Base-by-base conservation (phyloP, 2,329 filamentous ascomycete species). In the Xylaria multiplex region DNA sequence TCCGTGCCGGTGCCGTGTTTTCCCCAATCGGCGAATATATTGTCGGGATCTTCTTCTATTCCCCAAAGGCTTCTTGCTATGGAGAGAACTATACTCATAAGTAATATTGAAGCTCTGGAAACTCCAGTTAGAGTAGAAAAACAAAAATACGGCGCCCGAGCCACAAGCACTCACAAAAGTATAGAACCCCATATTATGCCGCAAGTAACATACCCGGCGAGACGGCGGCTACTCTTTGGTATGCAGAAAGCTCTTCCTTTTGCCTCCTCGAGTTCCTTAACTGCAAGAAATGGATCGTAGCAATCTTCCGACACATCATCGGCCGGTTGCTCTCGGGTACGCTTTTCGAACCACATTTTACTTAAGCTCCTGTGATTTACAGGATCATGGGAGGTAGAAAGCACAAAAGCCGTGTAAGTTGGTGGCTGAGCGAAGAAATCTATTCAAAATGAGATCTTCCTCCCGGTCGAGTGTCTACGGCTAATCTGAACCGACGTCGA, bases 141-240 rank as follows among this genome's bases (percentile, higher is more conserved):
- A 22, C 49, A 30, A 40, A 6, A 30, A 32, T 27, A 30, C 30
- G 55, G 50, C 52, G 30, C 42, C 30, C n/a, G 19, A 27, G 46
- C 56, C 16, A 16, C 16, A 22, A 22, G n/a, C 54, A 76, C 78
- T 67, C 73, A 81, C 79, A 81, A 58, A 16, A 81, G 69, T 9
- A 71, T 71, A 35, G 79, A 73, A 6, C 75, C 76, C 71, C 76
- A 77, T 57, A 81, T 76, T 19, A 77, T 77, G 40, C 78, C 73
- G 61, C 77, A 79, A 13, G 78, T 73, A 8, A 76, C 70, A 68
- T 75, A 77, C 3, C 40, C 60, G 11, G 64, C 64, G 60, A 72
- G 71, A 32, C 66, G 67, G 13, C 68, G 52, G 35, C 64, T 69
- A 52, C 64, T 69, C 32, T 64, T 63, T 16, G 8, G 30, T 52